phyloP scores from a whole-genome alignment of 768 basidiomycete species.

The Cyathus striatus region DNA sequence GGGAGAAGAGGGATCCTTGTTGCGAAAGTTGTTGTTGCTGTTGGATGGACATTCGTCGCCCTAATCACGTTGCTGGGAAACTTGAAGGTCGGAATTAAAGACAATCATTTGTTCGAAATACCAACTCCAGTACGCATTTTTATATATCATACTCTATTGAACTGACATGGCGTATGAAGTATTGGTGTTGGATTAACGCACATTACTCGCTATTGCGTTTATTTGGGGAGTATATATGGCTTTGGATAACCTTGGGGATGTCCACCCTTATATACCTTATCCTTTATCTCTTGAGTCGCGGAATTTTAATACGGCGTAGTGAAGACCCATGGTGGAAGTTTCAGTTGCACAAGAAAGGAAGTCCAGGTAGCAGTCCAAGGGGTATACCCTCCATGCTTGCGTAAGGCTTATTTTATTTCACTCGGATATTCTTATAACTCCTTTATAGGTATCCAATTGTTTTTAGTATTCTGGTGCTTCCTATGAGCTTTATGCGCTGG shows the following conservation, averaged over 20 bases:
- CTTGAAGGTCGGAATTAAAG: slow-evolving; percentile 10
- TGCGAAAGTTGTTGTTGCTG: slow-evolving; percentile 17
- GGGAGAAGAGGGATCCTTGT: slow-evolving; percentile 16
- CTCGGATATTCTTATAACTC: neutral
- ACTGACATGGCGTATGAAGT: slow-evolving; percentile 6
- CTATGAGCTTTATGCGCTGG: slow-evolving; percentile 36
- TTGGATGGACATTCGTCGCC: slow-evolving; percentile 29
- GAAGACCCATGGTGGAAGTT: slow-evolving; percentile 28
- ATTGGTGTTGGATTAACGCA: slow-evolving; percentile 22
- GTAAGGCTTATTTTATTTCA: slow-evolving; percentile 11
- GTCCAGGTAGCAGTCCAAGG: slow-evolving; percentile 8
- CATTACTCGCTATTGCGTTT: slow-evolving; percentile 8
- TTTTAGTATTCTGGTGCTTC: slow-evolving; percentile 31
- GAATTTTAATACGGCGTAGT: slow-evolving; percentile 16
- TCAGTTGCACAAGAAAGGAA: slow-evolving; percentile 10
- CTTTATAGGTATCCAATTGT: slow-evolving; percentile 29
- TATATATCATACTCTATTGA: neutral
- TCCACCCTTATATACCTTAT: slow-evolving; percentile 19
- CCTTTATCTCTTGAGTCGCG: slow-evolving; percentile 15
- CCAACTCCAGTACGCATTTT: slow-evolving; percentile 29
- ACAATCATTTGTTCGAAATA: slow-evolving; percentile 14
- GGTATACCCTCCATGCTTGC: slow-evolving; percentile 22
- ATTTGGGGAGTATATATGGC: slow-evolving; percentile 20
- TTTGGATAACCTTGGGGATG: slow-evolving; percentile 17
- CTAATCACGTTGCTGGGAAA: slow-evolving; percentile 25